These are phyloP conservation scores for Aspergillus ustus DNA, from an alignment of 2,329 filamentous ascomycete genomes.

Conservation along the genomic window DNA sequence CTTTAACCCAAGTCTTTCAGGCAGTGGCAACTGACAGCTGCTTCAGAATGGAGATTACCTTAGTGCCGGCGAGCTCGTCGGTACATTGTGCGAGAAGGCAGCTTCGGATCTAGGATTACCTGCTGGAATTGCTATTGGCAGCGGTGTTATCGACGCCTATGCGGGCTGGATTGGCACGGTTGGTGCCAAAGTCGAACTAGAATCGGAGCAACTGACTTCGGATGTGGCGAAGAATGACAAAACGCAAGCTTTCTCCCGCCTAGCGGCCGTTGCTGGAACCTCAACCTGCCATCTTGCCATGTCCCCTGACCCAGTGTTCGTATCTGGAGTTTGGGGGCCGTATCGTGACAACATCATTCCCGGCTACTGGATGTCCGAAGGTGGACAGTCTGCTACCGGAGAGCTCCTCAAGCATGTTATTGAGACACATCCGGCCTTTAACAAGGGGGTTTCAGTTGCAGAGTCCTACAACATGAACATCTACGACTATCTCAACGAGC, in stretches of 20 bases:
- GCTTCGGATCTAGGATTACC: slow-evolving; percentile 82
- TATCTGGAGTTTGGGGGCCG: slow-evolving; percentile 94
- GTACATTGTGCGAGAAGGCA: slow-evolving; percentile 80
- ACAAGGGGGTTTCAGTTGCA: slow-evolving; percentile 76
- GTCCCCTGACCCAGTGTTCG: slow-evolving; percentile 91
- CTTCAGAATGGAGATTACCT: slow-evolving; percentile 87
- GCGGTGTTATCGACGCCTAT: slow-evolving; percentile 97
- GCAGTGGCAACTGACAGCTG: slow-evolving; percentile 15
- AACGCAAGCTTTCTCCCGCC: slow-evolving; percentile 87
- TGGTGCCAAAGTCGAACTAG: slow-evolving; percentile 88
- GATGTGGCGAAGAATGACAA: slow-evolving; percentile 78
- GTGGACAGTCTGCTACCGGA: slow-evolving; percentile 93
- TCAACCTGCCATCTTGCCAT: slow-evolving; percentile 97
- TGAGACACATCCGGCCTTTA: slow-evolving; percentile 90
- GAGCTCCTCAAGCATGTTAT: slow-evolving; percentile 93
- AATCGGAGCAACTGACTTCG: slow-evolving; percentile 68
- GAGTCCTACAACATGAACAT: slow-evolving; percentile 85
- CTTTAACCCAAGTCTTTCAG: slow-evolving; percentile 12
- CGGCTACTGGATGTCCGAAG: slow-evolving; percentile 94
- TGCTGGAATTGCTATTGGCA: slow-evolving; percentile 87
- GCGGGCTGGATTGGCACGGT: slow-evolving; percentile 99
- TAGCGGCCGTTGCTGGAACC: slow-evolving; percentile 93
- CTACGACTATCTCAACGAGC: slow-evolving; percentile 92
- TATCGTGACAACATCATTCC: slow-evolving; percentile 94
- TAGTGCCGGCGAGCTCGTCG: slow-evolving; percentile 90